Evolutionary conservation across 148 eudicot genomes (phyloP).

Genomic region (Vaccinium myrtillus): DNA sequence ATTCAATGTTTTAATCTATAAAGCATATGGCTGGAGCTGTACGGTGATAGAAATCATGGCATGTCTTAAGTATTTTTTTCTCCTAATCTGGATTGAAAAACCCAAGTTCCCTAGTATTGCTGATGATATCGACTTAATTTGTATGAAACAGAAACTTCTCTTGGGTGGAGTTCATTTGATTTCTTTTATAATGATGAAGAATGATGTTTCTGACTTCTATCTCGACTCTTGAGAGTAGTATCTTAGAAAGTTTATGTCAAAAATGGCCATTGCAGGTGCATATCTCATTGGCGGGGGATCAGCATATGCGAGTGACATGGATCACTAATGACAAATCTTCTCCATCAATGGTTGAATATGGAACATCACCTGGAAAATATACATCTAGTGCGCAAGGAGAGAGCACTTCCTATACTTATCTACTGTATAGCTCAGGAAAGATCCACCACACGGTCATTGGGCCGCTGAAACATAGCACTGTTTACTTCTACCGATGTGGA

Average conservation of each 20-base stretch:
- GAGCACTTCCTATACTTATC: conserved; percentile 64
- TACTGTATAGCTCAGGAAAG: conserved; percentile 70
- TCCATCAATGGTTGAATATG: conserved; percentile 81
- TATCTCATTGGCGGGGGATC: conserved; percentile 85
- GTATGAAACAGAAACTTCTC: neutral
- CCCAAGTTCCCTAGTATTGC: neutral
- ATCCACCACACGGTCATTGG: conserved; percentile 95
- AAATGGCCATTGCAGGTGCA: conserved; percentile 67
- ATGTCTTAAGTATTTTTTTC: neutral
- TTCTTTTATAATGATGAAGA: neutral
- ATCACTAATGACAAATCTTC: conserved; percentile 61
- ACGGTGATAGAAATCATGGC: neutral
- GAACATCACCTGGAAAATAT: conserved; percentile 70
- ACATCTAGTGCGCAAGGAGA: conserved; percentile 62
- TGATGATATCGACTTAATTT: neutral
- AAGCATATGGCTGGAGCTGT: neutral
- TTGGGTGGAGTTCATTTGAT: neutral
- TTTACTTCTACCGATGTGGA: conserved; percentile 85
- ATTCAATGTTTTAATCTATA: neutral
- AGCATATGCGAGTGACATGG: conserved; percentile 85
- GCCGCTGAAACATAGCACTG: conserved; percentile 60
- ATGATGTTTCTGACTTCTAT: neutral
- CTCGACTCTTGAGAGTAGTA: too few species aligned
- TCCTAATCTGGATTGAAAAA: neutral
- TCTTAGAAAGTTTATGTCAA: neutral